phyloP scores from a whole-genome alignment of 495 filamentous ascomycete species.

The Xylaria cubensis region DNA sequence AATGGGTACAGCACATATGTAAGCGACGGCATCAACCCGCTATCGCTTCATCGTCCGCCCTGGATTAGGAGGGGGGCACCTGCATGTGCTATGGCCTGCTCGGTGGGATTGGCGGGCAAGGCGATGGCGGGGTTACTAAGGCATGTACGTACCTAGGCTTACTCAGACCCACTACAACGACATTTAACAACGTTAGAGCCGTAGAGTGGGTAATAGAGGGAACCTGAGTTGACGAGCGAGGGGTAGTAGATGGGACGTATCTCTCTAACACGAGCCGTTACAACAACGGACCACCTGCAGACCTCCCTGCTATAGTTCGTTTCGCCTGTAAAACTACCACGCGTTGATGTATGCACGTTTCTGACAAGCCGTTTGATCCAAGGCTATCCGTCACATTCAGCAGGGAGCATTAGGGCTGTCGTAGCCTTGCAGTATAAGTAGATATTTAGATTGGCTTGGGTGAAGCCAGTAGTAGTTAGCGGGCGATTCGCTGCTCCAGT shows the following conservation, averaged over 20 bases:
- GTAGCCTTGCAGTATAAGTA: conserved; percentile 7
- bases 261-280: conserved; percentile 18
- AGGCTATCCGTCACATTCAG: neutral
- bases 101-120: neutral
- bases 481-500: neutral
- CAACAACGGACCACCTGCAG: conserved; percentile 15
- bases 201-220: conserved; percentile 18
- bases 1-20: conserved; percentile 5
- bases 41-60: conserved; percentile 14
- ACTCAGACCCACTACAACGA: conserved; percentile 20
- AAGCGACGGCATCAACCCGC: conserved; percentile 13
- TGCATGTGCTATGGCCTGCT: conserved; percentile 3
- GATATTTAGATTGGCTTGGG: neutral
- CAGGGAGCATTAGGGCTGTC: neutral
- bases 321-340: neutral
- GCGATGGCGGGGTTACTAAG: conserved; percentile 23
- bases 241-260: conserved; percentile 21
- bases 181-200: neutral
- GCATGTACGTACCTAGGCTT: conserved; percentile 10
- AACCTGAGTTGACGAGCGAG: conserved; percentile 16
- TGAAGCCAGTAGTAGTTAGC: neutral
- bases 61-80: neutral
- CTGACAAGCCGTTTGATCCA: neutral
- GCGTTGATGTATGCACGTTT: conserved; percentile 10
- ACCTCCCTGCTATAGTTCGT: neutral